These are phyloP conservation scores for Auricularia cornea DNA, from an alignment of 768 basidiomycete species.

Conservation along the genomic window DNA sequence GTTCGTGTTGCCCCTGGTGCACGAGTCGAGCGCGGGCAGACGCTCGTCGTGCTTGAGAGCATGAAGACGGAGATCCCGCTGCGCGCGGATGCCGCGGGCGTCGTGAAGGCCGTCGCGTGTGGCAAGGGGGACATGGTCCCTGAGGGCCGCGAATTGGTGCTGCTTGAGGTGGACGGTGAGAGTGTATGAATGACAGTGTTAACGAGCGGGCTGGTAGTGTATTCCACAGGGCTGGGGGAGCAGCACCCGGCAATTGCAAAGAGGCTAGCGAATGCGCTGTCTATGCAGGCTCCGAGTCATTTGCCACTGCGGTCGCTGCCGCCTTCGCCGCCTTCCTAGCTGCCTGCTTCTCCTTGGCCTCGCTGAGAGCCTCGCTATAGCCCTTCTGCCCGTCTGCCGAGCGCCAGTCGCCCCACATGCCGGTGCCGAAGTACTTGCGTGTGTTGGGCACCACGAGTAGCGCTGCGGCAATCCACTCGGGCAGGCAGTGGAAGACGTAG, in stretches of 20 bases:
- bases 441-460: neutral
- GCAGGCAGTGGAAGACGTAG: neutral
- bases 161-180: constrained; percentile 18
- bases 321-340: no score
- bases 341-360: neutral
- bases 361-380: neutral
- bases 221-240: no score
- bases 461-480: neutral
- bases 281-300: no score
- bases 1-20: constrained; percentile 74
- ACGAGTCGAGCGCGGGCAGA: constrained; percentile 70
- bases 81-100: constrained; percentile 58
- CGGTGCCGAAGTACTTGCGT: neutral
- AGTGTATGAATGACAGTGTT: no score
- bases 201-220: no score
- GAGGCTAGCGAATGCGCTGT: no score
- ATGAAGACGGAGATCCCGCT: constrained; percentile 97
- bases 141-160: constrained; percentile 72
- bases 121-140: constrained; percentile 87
- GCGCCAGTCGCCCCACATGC: neutral
- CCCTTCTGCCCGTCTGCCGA: neutral
- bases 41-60: constrained; percentile 79
- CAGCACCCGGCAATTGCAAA: no score
- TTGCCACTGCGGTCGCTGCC: no score
- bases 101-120: constrained; percentile 65